These are phyloP conservation scores for Salix purpurea DNA, from an alignment of 345 rosid genomes.

Conservation along the genomic window DNA sequence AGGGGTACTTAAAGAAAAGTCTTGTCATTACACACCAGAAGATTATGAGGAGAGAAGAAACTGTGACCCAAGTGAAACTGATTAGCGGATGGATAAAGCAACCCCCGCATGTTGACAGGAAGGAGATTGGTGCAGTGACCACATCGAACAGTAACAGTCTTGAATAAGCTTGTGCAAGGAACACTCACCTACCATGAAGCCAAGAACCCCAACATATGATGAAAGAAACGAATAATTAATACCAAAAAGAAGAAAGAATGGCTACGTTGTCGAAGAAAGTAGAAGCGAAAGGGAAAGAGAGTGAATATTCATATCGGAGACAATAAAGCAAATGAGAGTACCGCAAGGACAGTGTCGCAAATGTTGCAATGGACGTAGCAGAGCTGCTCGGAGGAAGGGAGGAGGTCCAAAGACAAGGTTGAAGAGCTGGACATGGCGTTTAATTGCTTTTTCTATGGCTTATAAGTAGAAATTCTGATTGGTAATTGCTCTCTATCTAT, in stretches of 20 bases:
- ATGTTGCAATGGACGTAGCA: slow-evolving; percentile 97
- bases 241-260: neutral
- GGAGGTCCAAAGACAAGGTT: slow-evolving; percentile 36
- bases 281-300: neutral
- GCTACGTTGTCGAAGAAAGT: neutral
- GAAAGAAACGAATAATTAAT: neutral
- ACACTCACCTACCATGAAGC: slow-evolving; percentile 66
- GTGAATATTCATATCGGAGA: neutral
- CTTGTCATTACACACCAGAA: slow-evolving; percentile 38
- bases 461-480: slow-evolving; percentile 17
- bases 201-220: neutral
- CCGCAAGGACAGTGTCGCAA: slow-evolving; percentile 94
- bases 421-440: slow-evolving; percentile 38
- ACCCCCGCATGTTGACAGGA: slow-evolving; percentile 75
- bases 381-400: slow-evolving; percentile 70
- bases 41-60: slow-evolving; percentile 71
- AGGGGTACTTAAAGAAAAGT: neutral
- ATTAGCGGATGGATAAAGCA: slow-evolving; percentile 61
- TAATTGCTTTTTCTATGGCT: slow-evolving; percentile 15
- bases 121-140: slow-evolving; percentile 96
- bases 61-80: slow-evolving; percentile 69
- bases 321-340: slow-evolving; percentile 17
- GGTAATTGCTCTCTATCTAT: slow-evolving; percentile 17
- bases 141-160: slow-evolving; percentile 92
- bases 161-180: slow-evolving; percentile 92